A percentile compares a stretch with the other conserved stretches of the same genome.
phyloP scores from a whole-genome alignment of 345 rosid genomes.

The Erysimum cheiranthoides region DNA sequence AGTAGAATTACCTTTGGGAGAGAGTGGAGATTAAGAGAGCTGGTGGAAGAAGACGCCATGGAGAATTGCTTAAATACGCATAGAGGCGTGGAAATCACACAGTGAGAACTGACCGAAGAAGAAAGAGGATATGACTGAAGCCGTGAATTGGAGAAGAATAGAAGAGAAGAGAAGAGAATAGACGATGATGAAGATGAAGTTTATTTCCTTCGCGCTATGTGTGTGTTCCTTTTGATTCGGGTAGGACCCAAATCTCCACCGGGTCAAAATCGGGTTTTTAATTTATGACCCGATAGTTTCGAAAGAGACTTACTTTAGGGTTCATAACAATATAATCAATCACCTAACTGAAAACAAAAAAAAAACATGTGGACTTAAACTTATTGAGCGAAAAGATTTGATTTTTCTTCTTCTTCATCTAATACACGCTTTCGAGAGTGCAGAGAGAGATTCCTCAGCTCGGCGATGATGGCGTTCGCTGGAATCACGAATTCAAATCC shows the following conservation, averaged over 20 bases:
- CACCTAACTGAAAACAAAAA: slow-evolving; percentile 10
- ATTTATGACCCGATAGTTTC: slow-evolving; percentile 21
- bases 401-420: slow-evolving; percentile 3
- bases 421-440: slow-evolving; percentile 12
- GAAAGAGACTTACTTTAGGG: slow-evolving; percentile 12
- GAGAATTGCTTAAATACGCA: slow-evolving; percentile 46
- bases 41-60: slow-evolving; percentile 65
- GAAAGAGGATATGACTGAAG: neutral
- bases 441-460: neutral
- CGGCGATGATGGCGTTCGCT: slow-evolving; percentile 55
- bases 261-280: slow-evolving; percentile 28
- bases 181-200: slow-evolving; percentile 40
- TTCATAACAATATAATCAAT: slow-evolving; percentile 10
- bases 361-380: slow-evolving; percentile 40
- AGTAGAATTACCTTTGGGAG: slow-evolving; percentile 55
- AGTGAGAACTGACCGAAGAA: slow-evolving; percentile 17
- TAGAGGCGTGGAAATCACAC: slow-evolving; percentile 32
- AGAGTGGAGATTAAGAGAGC: slow-evolving; percentile 52
- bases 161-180: slow-evolving; percentile 13
- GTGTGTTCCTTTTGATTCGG: slow-evolving; percentile 32
- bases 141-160: slow-evolving; percentile 32
- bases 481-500: slow-evolving; percentile 44
- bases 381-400: slow-evolving; percentile 11
- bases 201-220: slow-evolving; percentile 38
- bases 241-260: slow-evolving; percentile 16